Conservation (phyloP, 768 basidiomycete species). For the Myochromella boudieri region DNA sequence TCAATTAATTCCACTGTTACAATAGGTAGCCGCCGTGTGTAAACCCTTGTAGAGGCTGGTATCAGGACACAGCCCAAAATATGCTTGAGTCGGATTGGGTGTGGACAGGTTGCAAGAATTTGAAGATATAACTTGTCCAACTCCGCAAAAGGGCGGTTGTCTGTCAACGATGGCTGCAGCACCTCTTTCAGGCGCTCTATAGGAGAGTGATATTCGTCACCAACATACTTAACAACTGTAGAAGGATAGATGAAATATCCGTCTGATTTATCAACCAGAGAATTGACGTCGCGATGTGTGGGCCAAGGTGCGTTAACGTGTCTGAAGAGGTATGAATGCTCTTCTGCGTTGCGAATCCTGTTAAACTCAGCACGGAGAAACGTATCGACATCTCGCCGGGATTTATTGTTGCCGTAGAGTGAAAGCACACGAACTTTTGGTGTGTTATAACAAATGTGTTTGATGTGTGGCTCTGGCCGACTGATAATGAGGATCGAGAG, state of each 20-base stretch:
- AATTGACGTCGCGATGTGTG: not conserved
- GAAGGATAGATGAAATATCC: no score
- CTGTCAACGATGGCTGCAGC: not conserved
- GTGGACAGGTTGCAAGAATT: not conserved
- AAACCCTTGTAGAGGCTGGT: not conserved
- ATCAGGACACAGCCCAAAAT: not conserved
- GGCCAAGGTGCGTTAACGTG: not conserved
- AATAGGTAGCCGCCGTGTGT: not conserved
- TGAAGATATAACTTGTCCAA: not conserved
- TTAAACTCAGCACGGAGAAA: not conserved
- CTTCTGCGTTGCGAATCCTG: not conserved
- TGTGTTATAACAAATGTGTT: not conserved
- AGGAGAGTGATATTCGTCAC: no score
- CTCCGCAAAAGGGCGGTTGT: not conserved
- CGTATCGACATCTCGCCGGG: not conserved
- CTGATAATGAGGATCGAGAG: not conserved
- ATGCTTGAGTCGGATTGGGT: not conserved
- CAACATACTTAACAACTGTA: no score
- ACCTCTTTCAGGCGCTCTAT: not conserved
- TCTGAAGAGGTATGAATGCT: not conserved
- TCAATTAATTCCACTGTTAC: no score
- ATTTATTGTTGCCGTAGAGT: no score
- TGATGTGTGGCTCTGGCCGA: not conserved
- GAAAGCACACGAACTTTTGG: not conserved
- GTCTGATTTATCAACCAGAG: no score